Base-by-base conservation (phyloP, 768 basidiomycete species). In the Pholiota molesta region DNA sequence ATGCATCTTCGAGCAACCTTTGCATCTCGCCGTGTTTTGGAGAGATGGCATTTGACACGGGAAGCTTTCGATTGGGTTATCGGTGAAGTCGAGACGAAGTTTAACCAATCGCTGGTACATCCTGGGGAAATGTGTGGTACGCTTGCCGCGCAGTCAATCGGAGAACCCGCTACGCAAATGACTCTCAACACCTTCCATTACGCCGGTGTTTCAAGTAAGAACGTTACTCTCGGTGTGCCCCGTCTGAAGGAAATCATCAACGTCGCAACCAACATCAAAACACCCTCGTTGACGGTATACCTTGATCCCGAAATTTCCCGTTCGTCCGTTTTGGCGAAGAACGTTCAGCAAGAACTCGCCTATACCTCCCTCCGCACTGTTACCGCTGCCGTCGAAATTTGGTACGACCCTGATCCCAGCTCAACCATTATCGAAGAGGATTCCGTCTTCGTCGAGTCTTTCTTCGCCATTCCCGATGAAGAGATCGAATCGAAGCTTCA, bases 61-160 rank as follows among this genome's bases (percentile, higher is more conserved):
- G 94, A 97, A 75, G 97, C 97, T 2, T 99, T 97, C 72, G 95
- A 98, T 71, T 99, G 97, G 97, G 94, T 99, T 1, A 69, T 98
- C 54, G 92, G 97, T 64, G 97, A 99, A 76, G 86, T 99, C 31
- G 96, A 99, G 73, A 83, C 93, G 49, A 95, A 96, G 74, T 99
- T 99, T 83, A 97, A 98, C 71, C 90, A 89, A 67, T 91, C 97
- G 2, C 68, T 97, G 2, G 95, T 86, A 10, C 91, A 97, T 69
- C 94, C 97, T 0, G 96, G 97, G 49, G 97, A 99, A 77, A 99
- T 99, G 97, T 99, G 97, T 66, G 97, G 97, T 47, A 97, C 95
- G 0, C 85, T 99, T 21, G 91, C 97, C 39, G 97, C 97, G 0
- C 97, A 99, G 78, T 99, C 97, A 0, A 99, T 99, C 66, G 97